phyloP scores from a whole-genome alignment of 2,329 filamentous ascomycete genomes.

The Ilyonectria destructans region DNA sequence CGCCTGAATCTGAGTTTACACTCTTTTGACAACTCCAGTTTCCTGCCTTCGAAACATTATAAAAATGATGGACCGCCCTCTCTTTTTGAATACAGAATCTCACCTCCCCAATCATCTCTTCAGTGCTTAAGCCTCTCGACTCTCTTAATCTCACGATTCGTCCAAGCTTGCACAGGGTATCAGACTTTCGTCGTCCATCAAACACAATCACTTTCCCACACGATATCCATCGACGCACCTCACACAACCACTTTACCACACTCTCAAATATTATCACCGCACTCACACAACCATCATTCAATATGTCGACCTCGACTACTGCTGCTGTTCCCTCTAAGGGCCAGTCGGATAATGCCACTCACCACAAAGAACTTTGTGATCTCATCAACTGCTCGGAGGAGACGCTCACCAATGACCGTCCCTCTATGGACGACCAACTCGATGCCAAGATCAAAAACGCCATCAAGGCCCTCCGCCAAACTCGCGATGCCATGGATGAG shows the following conservation, averaged over 20 bases:
- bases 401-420: accelerated
- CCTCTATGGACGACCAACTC: not conserved
- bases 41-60: not conserved
- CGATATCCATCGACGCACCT: no score
- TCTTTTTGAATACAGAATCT: no score
- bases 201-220: no score
- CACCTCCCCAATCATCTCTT: no score
- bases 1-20: not conserved
- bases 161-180: no score
- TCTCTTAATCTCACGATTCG: no score
- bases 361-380: not conserved
- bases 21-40: not conserved
- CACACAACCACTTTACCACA: no score
- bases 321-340: not conserved
- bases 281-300: no score
- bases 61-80: not conserved
- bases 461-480: not conserved
- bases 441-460: constrained; percentile 13
- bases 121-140: no score
- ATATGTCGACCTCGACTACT: no score
- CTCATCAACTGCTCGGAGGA: not conserved
- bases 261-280: no score
- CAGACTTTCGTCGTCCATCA: no score
- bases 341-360: not conserved
- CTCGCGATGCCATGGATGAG: constrained; percentile 13